Conservation (phyloP, 2,329 filamentous ascomycete genomes). For the Phyllosticta citrichinensis region DNA sequence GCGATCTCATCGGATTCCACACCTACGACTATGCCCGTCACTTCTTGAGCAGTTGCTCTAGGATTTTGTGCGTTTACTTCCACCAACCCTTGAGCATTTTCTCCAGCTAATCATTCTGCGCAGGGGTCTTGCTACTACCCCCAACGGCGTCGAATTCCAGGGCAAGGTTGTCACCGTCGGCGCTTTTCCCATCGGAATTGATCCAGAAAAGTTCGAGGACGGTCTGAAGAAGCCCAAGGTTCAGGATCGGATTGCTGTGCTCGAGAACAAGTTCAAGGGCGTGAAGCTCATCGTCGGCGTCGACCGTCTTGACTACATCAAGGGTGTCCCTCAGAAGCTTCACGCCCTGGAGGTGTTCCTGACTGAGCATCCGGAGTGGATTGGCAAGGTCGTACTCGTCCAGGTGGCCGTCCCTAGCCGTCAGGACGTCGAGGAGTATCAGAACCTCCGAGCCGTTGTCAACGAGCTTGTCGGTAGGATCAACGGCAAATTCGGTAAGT, state of each 20-base stretch:
- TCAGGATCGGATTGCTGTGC: slow-evolving; percentile 71
- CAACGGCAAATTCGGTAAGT: slow-evolving; percentile 77
- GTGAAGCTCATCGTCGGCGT: slow-evolving; percentile 96
- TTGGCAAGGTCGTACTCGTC: slow-evolving; percentile 91
- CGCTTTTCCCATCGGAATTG: slow-evolving; percentile 95
- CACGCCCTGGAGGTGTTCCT: slow-evolving; percentile 95
- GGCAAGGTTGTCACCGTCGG: slow-evolving; percentile 84
- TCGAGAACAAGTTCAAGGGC: slow-evolving; percentile 86
- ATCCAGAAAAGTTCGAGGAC: slow-evolving; percentile 91
- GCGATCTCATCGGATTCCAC: slow-evolving; percentile 94
- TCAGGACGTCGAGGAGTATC: slow-evolving; percentile 95
- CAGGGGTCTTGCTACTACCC: slow-evolving; percentile 64
- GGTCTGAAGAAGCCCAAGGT: slow-evolving; percentile 78
- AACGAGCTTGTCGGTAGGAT: slow-evolving; percentile 96
- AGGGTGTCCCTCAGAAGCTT: slow-evolving; percentile 94
- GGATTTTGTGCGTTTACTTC: slow-evolving; percentile 58
- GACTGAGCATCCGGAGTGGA: slow-evolving; percentile 95
- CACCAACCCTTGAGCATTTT: neutral
- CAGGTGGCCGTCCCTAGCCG: slow-evolving; percentile 92
- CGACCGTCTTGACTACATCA: slow-evolving; percentile 96
- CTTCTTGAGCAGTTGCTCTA: slow-evolving; percentile 92
- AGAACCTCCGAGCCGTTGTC: slow-evolving; percentile 87
- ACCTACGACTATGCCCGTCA: slow-evolving; percentile 98
- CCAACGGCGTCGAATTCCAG: slow-evolving; percentile 86
- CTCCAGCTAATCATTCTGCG: slow-evolving; percentile 3